Base-by-base conservation (phyloP, 768 basidiomycete genomes). In the Terana coerulea region DNA sequence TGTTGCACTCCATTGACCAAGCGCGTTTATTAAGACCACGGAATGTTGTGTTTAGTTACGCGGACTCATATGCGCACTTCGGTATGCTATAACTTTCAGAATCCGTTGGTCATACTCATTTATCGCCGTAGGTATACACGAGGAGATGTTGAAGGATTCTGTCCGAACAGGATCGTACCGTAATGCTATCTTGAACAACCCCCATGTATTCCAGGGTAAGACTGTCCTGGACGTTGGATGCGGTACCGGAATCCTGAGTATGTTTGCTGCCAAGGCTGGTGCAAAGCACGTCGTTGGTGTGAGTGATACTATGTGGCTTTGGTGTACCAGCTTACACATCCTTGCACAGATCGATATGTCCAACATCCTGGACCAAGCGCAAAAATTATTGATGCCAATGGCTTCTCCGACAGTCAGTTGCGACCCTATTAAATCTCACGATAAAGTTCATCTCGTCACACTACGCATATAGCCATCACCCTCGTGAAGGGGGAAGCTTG, bases 291-390 rank as follows among this genome's bases (percentile, higher is more conserved):
- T 98, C 60, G 92, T 95, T 57, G 95, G 94, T 51, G 91, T 94
- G 61, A 62, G 87, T 72, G 7, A n/a, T 17, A 21, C 21, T 22
- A 9, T 10, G 28, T 34, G 4, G 24, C 4, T 26, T 26, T 19
- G 22, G n/a, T n/a, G n/a, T n/a, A n/a, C n/a, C n/a, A n/a, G n/a
- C n/a, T n/a, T n/a, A n/a, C n/a, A n/a, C n/a, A 40, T 42, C 19
- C 41, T 2, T 17, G 40, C 31, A 3, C 41, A 95, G 91, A 95
- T 99, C 70, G 97, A 99, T 74, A 99, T 99, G 97, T 97, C 94
- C 52, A 99, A 99, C 74, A 99, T 99, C 72, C 91, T 98, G 69
- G 97, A 98, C 74, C 95, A 98, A 74, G 97, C 97, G 2, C 83
- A 87, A 75, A 92, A 71, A 99, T 99, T 57, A 84, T 98, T 59